Evolutionary conservation across 495 filamentous ascomycete genomes (phyloP), one percentile per base, ranked within the genome.

Genomic region (Neurospora discreta): DNA sequence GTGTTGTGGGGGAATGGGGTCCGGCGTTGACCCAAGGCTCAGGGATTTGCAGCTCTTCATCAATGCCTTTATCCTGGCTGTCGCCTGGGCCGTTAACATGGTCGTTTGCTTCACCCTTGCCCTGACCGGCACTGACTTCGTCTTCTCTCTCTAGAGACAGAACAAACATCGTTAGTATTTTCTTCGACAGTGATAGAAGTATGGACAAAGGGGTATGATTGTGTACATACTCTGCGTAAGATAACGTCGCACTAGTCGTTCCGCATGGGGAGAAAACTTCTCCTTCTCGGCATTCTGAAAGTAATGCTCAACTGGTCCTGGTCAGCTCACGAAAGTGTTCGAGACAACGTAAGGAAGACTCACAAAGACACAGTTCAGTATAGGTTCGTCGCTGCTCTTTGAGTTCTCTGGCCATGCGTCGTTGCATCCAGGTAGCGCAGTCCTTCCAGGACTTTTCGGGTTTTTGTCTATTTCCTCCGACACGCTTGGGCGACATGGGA

Each of bases 231-330:
- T 60, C 26, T 33, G 52, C 1, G 23, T 6, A 7, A 78, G 69
- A n/a, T 82, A 79, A 41, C 79, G 76, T 9, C 68, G 58, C 18
- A 80, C 77, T 38, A 74, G 79, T 5, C 20, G 5, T 2, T 43
- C 65, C 0, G 77, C 80, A 23, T 81, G 74, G 4, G 81, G 80
- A 0, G 83, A 84, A 41, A 73, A 71, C 9, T 77, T 75, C 3
- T 74, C 68, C 1, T 73, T 78, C 18, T 77, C 75, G 2, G 77
- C 72, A 39, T 84, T 85, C 73, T 82, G 80, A 71, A 80, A 84
- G 68, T 78, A 84, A 70, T 85, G 84, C 75, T 85, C 84, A 44
- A 81, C 84, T 85, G 44, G n/a, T 42, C 60, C 68, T 4, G 23
- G 71, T 81, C 52, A 81, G 74, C 39, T 33, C 41, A 18, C 8